Base-by-base conservation (phyloP, 352 stramenopile species). In the Pythium sukuiense region DNA sequence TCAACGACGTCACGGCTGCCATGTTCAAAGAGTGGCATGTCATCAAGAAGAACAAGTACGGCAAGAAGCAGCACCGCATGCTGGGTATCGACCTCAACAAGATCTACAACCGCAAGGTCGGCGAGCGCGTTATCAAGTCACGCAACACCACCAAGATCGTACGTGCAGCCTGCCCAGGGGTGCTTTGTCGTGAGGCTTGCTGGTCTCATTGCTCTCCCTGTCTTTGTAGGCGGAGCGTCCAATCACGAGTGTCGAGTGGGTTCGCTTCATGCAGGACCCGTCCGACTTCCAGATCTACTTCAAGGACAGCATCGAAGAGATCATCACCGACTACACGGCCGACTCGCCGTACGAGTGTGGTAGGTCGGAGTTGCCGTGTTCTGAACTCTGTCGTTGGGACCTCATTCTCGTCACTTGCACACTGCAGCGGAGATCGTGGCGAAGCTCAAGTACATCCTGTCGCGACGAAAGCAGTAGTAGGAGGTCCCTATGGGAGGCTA, bases 11-110 rank as follows among this genome's bases (percentile, higher is more conserved):
- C 56, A 96, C 86, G 24, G 88, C 86, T 2, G 88, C 83, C 6
- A 95, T 94, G 85, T 96, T 94, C 73, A 95, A 96, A 69, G 88
- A 96, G 66, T 96, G 88, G 88, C 88, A 88, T 35, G 81, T 96
- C 43, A 91, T 93, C 63, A 96, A 96, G 74, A 96, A 94, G 67
- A 96, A 96, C 80, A 96, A 96, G 67, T 96, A 92, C 63, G 87
- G 88, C 74, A 95, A 95, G 68, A 87, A 87, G 61, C 88, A 96
- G 73, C 84, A 93, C 41, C 86, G 88, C 27, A 95, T 96, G 85
- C 69, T 96, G 26, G 88, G 88, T 52, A 81, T 96, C 59, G 87
- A 95, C 55, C 77, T 92, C 64, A 92, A 94, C 84, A 96, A 95
- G 63, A 85, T 92, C 29, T 95, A 95, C 75, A 96, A 95, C 73